phyloP scores from a whole-genome alignment of 495 filamentous ascomycete species.

The Clohesyomyces aquaticus region DNA sequence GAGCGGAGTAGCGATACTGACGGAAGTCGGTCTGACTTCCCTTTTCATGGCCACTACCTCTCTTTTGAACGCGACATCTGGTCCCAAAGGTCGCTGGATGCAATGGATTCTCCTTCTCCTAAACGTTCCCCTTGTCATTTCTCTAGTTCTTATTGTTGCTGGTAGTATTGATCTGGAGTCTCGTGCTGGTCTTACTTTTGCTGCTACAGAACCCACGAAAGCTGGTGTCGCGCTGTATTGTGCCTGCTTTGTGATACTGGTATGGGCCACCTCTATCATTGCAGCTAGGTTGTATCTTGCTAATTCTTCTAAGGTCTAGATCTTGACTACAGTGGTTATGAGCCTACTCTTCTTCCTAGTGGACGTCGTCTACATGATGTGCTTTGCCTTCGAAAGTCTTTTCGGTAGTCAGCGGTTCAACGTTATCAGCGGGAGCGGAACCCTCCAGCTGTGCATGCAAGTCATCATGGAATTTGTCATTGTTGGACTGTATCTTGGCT shows the following conservation, averaged over 20 bases:
- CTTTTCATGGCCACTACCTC: slow-evolving; percentile 27
- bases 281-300: slow-evolving; percentile 27
- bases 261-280: slow-evolving; percentile 31
- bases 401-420: slow-evolving; percentile 29
- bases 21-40: slow-evolving; percentile 27
- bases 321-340: slow-evolving; percentile 29
- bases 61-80: slow-evolving; percentile 19
- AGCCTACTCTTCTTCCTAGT: slow-evolving; percentile 34
- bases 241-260: slow-evolving; percentile 25
- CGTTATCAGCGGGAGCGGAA: slow-evolving; percentile 32
- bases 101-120: slow-evolving; percentile 33
- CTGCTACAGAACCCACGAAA: slow-evolving; percentile 31
- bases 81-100: slow-evolving; percentile 30
- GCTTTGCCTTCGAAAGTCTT: slow-evolving; percentile 33
- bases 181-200: slow-evolving; percentile 16
- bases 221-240: slow-evolving; percentile 30
- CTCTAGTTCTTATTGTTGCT: slow-evolving; percentile 32
- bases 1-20: slow-evolving; percentile 30
- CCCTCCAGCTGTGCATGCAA: slow-evolving; percentile 34
- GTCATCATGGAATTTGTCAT: slow-evolving; percentile 35
- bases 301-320: slow-evolving; percentile 21
- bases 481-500: slow-evolving; percentile 27
- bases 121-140: slow-evolving; percentile 22
- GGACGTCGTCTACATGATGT: slow-evolving; percentile 37
- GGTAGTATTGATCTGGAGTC: slow-evolving; percentile 31